A percentile compares a stretch with the other conserved stretches of the same genome.
Conservation (phyloP, 2,329 filamentous ascomycete genomes). For the Fusarium sp. region DNA sequence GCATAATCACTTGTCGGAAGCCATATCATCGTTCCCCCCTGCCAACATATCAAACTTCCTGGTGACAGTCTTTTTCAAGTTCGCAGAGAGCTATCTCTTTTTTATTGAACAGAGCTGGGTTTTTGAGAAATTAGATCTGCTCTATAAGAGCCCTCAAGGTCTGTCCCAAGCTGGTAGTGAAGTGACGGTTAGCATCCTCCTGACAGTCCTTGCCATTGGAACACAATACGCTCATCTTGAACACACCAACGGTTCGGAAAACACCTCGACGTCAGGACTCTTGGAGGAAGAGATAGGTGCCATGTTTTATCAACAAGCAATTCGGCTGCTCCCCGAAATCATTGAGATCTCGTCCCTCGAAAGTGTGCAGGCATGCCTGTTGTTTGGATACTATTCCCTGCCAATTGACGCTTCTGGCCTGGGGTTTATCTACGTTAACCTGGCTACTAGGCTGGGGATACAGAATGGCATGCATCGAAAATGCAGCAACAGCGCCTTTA, state of each 20-base stretch:
- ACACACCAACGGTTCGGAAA: neutral
- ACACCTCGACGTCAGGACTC: neutral
- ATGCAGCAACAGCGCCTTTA: neutral
- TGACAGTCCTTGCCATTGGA: neutral
- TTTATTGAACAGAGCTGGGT: neutral
- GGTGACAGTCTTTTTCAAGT: neutral
- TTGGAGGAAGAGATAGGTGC: constrained; percentile 6
- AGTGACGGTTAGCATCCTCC: neutral
- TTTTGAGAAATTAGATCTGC: neutral
- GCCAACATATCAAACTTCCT: neutral
- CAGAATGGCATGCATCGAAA: constrained; percentile 5
- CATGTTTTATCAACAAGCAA: constrained; percentile 1
- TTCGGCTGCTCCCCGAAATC: neutral
- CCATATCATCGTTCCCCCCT: neutral
- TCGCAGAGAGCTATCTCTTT: neutral
- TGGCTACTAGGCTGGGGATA: neutral
- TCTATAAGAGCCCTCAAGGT: neutral
- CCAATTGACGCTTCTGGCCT: constrained; percentile 2
- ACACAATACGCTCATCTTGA: constrained; percentile 1
- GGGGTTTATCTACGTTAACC: neutral
- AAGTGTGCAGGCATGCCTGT: neutral
- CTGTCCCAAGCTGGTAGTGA: neutral
- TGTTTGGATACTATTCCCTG: constrained; percentile 2
- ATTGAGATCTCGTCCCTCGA: neutral
- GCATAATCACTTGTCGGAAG: neutral